Conservation (phyloP, 192 early-diverging fungal species). For the Mortierella hygrophila region DNA sequence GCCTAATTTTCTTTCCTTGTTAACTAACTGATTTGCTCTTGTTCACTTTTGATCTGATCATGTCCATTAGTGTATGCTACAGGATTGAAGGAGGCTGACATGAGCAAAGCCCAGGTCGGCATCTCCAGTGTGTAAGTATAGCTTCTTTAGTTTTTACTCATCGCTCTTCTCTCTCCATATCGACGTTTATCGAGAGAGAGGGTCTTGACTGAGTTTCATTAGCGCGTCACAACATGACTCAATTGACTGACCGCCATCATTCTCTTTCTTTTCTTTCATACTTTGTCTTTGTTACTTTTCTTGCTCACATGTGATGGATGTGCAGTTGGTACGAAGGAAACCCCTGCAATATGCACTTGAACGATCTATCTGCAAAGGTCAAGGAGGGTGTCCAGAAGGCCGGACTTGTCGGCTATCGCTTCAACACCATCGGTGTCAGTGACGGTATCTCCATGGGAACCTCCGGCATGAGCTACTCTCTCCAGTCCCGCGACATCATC, state of each 20-base stretch:
- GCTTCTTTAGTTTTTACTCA: neutral
- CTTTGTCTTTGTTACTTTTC: neutral
- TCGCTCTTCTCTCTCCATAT: neutral
- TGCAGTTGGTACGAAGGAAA: slow-evolving; percentile 97
- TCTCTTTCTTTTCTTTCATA: neutral
- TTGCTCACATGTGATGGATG: slow-evolving; percentile 1
- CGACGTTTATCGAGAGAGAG: neutral
- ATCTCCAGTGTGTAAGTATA: slow-evolving; percentile 90
- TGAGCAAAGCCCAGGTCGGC: slow-evolving; percentile 94
- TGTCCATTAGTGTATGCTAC: slow-evolving; percentile 86
- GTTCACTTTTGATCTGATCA: neutral
- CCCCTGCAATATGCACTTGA: slow-evolving; percentile 99
- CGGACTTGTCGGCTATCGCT: slow-evolving; percentile 93
- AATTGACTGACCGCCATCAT: slow-evolving; percentile 5
- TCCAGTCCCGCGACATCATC: slow-evolving; percentile 98
- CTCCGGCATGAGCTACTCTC: slow-evolving; percentile 94
- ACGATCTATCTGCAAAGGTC: slow-evolving; percentile 87
- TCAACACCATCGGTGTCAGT: slow-evolving; percentile 98
- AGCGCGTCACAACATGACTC: slow-evolving; percentile 36
- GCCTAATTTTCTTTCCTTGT: neutral
- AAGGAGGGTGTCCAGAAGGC: slow-evolving; percentile 94
- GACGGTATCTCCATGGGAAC: slow-evolving; percentile 99
- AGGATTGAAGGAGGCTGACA: slow-evolving; percentile 85
- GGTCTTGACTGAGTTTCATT: neutral
- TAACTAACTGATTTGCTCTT: neutral